Conservation (phyloP, 2,329 filamentous ascomycete species). For the Cercospora berteroae region DNA sequence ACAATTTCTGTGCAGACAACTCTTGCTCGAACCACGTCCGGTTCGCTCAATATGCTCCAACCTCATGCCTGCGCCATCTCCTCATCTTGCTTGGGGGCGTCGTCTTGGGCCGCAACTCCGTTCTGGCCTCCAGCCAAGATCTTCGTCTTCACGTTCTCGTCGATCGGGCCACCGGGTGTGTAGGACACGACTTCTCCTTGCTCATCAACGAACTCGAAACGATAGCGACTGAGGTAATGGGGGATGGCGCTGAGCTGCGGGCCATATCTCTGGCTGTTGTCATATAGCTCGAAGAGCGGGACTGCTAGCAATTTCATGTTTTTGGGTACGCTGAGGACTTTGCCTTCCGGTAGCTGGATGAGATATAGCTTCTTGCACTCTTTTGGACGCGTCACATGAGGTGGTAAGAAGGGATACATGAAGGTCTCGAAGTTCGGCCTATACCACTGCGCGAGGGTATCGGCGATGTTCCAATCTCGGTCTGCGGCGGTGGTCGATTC, state of each 20-base stretch:
- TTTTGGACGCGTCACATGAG: constrained; percentile 93
- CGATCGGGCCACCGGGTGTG: constrained; percentile 34
- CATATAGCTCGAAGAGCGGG: constrained; percentile 95
- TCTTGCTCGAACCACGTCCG: neutral
- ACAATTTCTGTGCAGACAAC: neutral
- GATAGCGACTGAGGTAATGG: constrained; percentile 89
- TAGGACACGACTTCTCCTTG: constrained; percentile 71
- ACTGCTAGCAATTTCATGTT: constrained; percentile 99
- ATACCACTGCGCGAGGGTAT: constrained; percentile 98
- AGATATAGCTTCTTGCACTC: constrained; percentile 99
- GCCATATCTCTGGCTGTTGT: constrained; percentile 92
- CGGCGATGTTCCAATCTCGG: constrained; percentile 83
- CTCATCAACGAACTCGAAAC: constrained; percentile 97
- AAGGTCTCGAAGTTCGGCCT: constrained; percentile 98
- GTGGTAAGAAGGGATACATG: constrained; percentile 98
- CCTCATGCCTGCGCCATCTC: constrained; percentile 19
- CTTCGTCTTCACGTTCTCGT: constrained; percentile 34
- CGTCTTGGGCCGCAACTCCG: constrained; percentile 9
- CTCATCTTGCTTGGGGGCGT: constrained; percentile 9
- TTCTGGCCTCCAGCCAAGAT: constrained; percentile 36
- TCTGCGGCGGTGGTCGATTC: constrained; percentile 61
- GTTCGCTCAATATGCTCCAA: neutral
- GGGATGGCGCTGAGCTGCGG: constrained; percentile 95
- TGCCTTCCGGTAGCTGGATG: constrained; percentile 87
- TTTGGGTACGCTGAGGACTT: constrained; percentile 94